Percentiles rank a stretch among this genome's conserved stretches.
These are phyloP conservation scores for Entonaema liquescens DNA, from an alignment of 495 filamentous ascomycete genomes.

Conservation along the genomic window DNA sequence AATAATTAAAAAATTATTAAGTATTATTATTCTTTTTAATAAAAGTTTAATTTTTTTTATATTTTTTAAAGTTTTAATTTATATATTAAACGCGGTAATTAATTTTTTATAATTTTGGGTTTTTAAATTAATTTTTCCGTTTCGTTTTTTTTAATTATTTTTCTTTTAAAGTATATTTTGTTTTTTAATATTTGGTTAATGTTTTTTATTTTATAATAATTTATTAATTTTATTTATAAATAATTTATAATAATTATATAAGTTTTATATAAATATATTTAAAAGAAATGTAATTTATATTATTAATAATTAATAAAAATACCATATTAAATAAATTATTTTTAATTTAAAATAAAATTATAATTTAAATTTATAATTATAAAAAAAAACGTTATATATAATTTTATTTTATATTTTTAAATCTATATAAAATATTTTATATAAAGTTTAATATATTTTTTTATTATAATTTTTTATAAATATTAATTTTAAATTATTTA, in stretches of 20 bases:
- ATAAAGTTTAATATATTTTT: not conserved
- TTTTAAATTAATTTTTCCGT: no score
- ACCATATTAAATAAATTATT: not conserved
- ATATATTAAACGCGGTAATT: no score
- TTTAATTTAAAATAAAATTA: not conserved
- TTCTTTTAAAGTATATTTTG: not conserved
- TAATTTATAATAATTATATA: not conserved
- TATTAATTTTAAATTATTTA: not conserved
- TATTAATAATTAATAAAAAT: not conserved
- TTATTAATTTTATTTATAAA: no score
- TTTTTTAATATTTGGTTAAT: not conserved
- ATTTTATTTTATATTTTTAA: not conserved
- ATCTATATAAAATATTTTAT: not conserved
- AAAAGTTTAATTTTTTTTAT: no score
- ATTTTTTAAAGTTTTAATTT: no score
- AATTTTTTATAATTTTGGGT: no score
- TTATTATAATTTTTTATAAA: not conserved
- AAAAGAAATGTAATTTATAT: not conserved
- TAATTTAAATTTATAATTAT: not conserved
- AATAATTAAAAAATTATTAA: not conserved
- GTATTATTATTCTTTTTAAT: not conserved
- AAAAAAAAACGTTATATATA: not conserved
- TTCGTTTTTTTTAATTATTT: no score
- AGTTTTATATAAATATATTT: not conserved
- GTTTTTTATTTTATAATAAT: not conserved